Evolutionary conservation across 2,329 filamentous ascomycete genomes (phyloP), one percentile per base, ranked within the genome.

Genomic region (Cercospora janseana): DNA sequence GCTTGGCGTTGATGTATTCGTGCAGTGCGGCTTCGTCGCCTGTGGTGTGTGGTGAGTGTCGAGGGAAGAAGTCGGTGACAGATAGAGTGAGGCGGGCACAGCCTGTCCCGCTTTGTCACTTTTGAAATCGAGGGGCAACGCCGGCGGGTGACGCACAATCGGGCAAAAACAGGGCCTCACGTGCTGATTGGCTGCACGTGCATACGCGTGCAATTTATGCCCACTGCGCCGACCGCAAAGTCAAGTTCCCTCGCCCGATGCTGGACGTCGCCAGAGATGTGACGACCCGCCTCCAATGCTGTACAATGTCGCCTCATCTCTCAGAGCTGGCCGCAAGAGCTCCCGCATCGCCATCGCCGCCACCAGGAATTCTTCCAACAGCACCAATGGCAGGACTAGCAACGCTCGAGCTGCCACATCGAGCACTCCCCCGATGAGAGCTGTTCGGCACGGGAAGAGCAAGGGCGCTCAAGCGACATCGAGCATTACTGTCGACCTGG

Each of bases 11-110:
- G 40, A 50, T 51, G 52, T 52, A 55, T 51, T 52, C 51, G 57
- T 55, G 44, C 44, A 46, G 44, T 46, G 55, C 57, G 58, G 60
- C 61, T 62, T 59, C 60, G 54, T 63, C 46, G 60, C 58, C 58
- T 61, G 34, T 28, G 29, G 34, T 38, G 4, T 16, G 24, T 40
- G 24, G n/a, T 40, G 42, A n/a, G 46, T 40, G 18, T 23, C 16
- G 21, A 24, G 20, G 26, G 38, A 37, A 29, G 40, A 34, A 37
- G 40, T 42, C 37, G 35, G 26, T 38, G 37, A 10, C 9, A 27
- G 26, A 49, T 47, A 46, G 47, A 46, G 31, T 23, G 10, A 23
- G 10, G 37, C 21, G 42, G 27, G 16, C 32, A n/a, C n/a, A n/a
- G 27, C 3, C 9, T 38, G 41, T 44, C 41, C 26, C 26, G 27